Evolutionary conservation across 2,329 filamentous ascomycete genomes (phyloP).

Genomic region (Geosmithia putterillii): DNA sequence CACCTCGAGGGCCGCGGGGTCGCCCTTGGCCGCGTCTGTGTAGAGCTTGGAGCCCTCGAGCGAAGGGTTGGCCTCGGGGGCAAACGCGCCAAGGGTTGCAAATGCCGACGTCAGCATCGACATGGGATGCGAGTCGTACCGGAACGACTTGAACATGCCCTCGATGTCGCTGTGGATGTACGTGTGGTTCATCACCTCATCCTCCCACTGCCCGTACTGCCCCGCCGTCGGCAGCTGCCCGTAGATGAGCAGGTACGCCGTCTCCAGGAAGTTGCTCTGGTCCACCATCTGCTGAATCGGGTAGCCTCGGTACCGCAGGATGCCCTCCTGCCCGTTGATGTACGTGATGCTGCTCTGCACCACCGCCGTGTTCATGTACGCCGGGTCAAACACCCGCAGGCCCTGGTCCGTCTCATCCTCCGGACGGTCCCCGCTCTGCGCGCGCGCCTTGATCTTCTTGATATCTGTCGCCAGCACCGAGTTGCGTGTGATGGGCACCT

Average conservation of each 20-base stretch:
- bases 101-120: constrained; percentile 37
- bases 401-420: constrained; percentile 35
- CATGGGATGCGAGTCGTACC: constrained; percentile 40
- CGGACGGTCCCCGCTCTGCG: constrained; percentile 18
- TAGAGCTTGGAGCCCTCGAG: constrained; percentile 36
- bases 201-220: constrained; percentile 27
- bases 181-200: constrained; percentile 38
- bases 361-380: constrained; percentile 40
- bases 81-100: constrained; percentile 34
- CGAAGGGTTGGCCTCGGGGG: constrained; percentile 36
- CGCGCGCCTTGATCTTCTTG: constrained; percentile 32
- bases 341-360: constrained; percentile 36
- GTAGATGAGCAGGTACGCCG: constrained; percentile 36
- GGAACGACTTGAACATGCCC: constrained; percentile 36
- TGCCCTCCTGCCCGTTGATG: constrained; percentile 38
- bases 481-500: constrained; percentile 36
- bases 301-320: constrained; percentile 38
- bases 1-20: constrained; percentile 24
- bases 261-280: constrained; percentile 36
- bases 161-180: constrained; percentile 35
- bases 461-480: constrained; percentile 36
- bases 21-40: constrained; percentile 27
- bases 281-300: constrained; percentile 37
- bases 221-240: constrained; percentile 32
- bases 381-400: constrained; percentile 36